Percentiles rank a stretch among this genome's conserved stretches.
Evolutionary conservation across 176 grass and related monocot genomes (phyloP).

Genomic region (Musa itinerans): DNA sequence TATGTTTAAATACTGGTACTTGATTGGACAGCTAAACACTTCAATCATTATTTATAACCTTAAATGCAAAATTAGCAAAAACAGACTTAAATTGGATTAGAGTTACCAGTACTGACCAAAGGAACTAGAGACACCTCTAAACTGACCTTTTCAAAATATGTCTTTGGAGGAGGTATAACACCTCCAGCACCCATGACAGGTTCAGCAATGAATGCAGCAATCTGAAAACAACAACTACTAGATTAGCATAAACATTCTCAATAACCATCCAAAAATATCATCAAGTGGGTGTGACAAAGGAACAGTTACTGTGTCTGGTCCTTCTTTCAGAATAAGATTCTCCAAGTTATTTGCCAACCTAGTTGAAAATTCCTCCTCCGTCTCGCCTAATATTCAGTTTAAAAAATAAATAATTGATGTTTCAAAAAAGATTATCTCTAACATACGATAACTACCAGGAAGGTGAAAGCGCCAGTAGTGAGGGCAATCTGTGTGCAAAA

Average conservation of each 20-base stretch:
- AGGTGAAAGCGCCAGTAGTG: constrained; percentile 92
- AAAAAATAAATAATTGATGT: constrained; percentile 5
- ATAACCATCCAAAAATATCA: neutral
- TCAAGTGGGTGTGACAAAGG: neutral
- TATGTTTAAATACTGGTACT: too few species aligned
- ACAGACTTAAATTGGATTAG: neutral
- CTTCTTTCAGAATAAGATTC: constrained; percentile 96
- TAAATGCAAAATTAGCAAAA: neutral
- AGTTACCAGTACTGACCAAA: neutral
- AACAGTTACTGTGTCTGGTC: constrained; percentile 71
- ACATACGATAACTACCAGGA: constrained; percentile 44
- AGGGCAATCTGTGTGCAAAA: constrained; percentile 90
- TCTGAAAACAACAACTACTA: constrained; percentile 35
- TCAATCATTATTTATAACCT: too few species aligned
- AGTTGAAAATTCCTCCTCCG: constrained; percentile 83
- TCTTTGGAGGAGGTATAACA: constrained; percentile 87
- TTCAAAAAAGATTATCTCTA: neutral
- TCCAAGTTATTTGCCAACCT: constrained; percentile 90
- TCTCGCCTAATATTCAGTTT: constrained; percentile 46
- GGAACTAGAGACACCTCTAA: neutral
- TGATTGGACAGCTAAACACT: too few species aligned
- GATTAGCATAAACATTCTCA: neutral
- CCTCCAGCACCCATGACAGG: constrained; percentile 97
- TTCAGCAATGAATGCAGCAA: constrained; percentile 89
- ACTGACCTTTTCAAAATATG: constrained; percentile 92